phyloP scores from a whole-genome alignment of 1,284 basidiomycete genomes.

The Volvariella surrecta region DNA sequence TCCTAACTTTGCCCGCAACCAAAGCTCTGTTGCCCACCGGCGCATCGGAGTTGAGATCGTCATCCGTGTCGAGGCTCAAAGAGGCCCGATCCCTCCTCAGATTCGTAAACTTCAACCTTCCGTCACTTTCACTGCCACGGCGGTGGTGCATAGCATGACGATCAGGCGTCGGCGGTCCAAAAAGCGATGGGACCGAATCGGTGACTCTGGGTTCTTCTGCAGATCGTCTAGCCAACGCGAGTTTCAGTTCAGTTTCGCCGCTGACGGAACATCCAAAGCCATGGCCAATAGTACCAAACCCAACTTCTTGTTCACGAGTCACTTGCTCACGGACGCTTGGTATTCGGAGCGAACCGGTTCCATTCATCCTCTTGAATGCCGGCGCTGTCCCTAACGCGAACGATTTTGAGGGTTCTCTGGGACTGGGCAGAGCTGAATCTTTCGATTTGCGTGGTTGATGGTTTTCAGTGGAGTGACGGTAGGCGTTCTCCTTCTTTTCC shows the following conservation, averaged over 20 bases:
- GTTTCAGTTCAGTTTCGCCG: slow-evolving; percentile 49
- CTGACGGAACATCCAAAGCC: slow-evolving; percentile 47
- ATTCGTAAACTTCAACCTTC: slow-evolving; percentile 21
- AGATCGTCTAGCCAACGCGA: slow-evolving; percentile 36
- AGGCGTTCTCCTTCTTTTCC: too few relatives aligned
- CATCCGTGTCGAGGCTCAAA: slow-evolving; percentile 7
- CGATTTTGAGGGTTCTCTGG: too few relatives aligned
- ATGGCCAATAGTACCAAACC: not conserved
- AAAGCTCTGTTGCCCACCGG: slow-evolving; percentile 1
- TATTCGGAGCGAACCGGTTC: too few relatives aligned
- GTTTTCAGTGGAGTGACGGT: too few relatives aligned
- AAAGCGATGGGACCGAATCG: slow-evolving; percentile 1
- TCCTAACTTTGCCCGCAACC: slow-evolving; percentile 24
- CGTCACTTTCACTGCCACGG: slow-evolving; percentile 16
- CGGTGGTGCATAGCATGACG: not conserved
- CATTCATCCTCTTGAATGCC: too few relatives aligned
- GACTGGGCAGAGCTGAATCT: too few relatives aligned
- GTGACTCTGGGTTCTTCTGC: slow-evolving; percentile 1
- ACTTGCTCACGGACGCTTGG: too few relatives aligned
- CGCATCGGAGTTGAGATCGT: not conserved
- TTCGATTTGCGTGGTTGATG: too few relatives aligned
- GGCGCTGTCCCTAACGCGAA: too few relatives aligned
- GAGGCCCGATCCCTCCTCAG: slow-evolving; percentile 11
- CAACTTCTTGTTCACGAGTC: too few relatives aligned
- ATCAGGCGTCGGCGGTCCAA: too few relatives aligned